Conservation (phyloP, 2,329 filamentous ascomycete species). For the Nigrospora oryzae region DNA sequence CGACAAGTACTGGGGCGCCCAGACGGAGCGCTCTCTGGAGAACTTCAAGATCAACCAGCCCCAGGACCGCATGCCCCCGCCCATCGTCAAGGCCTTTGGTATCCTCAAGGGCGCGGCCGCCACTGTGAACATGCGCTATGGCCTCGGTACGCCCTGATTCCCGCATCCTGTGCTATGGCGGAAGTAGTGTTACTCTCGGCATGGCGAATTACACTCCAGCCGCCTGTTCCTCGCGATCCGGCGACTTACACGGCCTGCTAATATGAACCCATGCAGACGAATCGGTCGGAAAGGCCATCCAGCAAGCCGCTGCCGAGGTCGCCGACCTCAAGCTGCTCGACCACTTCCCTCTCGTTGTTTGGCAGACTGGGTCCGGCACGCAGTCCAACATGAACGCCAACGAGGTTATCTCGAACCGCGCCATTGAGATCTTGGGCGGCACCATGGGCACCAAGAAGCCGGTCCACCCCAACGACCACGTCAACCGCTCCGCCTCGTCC, state of each 20-base stretch:
- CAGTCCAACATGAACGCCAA: constrained; percentile 99
- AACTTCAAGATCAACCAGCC: constrained; percentile 99
- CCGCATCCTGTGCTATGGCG: constrained; percentile 4
- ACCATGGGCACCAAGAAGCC: constrained; percentile 95
- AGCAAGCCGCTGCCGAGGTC: constrained; percentile 89
- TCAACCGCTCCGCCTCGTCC: constrained; percentile 97
- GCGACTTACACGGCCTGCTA: constrained; percentile 14
- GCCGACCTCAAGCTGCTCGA: constrained; percentile 88
- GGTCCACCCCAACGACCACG: constrained; percentile 98
- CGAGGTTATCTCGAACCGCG: constrained; percentile 98
- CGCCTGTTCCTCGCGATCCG: neutral
- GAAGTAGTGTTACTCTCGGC: constrained; percentile 1
- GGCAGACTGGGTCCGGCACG: constrained; percentile 97
- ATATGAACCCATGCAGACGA: constrained; percentile 49
- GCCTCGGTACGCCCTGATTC: constrained; percentile 55
- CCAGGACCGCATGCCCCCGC: constrained; percentile 94
- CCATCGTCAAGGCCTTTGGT: constrained; percentile 87
- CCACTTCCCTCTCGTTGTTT: constrained; percentile 97
- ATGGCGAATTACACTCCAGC: neutral
- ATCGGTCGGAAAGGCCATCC: constrained; percentile 84
- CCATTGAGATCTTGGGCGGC: constrained; percentile 94
- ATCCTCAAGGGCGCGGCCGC: constrained; percentile 96
- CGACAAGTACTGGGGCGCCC: constrained; percentile 98
- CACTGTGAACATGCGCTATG: constrained; percentile 89
- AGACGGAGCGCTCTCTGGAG: constrained; percentile 89